Evolutionary conservation across 2,329 filamentous ascomycete species (phyloP).

Genomic region (Talaromyces albobiverticillius): DNA sequence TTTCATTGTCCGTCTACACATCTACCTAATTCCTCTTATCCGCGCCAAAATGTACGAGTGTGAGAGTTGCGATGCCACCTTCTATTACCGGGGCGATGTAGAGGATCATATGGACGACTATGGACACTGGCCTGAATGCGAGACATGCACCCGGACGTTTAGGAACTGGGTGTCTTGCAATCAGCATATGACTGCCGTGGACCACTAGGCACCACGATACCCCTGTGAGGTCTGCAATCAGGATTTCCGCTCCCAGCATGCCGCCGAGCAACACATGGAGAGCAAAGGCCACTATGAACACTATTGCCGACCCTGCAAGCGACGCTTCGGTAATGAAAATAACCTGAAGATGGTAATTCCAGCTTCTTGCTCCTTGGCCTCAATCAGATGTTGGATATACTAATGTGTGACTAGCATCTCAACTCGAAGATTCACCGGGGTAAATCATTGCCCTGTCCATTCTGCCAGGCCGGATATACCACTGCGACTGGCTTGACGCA

Average conservation of each 20-base stretch:
- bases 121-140: constrained; percentile 25
- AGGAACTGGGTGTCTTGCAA: constrained; percentile 9
- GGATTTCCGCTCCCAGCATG: constrained; percentile 22
- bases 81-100: constrained; percentile 9
- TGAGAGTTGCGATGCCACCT: constrained; percentile 15
- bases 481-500: constrained; percentile 55
- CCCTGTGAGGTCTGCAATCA: constrained; percentile 30
- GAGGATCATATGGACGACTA: constrained; percentile 22
- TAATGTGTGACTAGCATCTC: constrained; percentile 47
- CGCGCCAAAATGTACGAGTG: constrained; percentile 8
- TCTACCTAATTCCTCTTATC: too few species aligned
- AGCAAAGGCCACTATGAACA: constrained; percentile 23
- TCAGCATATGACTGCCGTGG: constrained; percentile 23
- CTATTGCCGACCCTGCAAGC: constrained; percentile 31
- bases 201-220: constrained; percentile 20
- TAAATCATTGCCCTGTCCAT: constrained; percentile 50
- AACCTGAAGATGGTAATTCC: constrained; percentile 27
- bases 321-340: constrained; percentile 30
- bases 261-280: constrained; percentile 30
- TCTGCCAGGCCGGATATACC: constrained; percentile 48
- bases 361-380: neutral
- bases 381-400: too few species aligned
- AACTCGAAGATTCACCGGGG: constrained; percentile 53
- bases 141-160: constrained; percentile 23
- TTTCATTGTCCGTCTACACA: too few species aligned